Evolutionary conservation across 2,329 filamentous ascomycete species (phyloP).

Genomic region (Clarireedia monteithiana): DNA sequence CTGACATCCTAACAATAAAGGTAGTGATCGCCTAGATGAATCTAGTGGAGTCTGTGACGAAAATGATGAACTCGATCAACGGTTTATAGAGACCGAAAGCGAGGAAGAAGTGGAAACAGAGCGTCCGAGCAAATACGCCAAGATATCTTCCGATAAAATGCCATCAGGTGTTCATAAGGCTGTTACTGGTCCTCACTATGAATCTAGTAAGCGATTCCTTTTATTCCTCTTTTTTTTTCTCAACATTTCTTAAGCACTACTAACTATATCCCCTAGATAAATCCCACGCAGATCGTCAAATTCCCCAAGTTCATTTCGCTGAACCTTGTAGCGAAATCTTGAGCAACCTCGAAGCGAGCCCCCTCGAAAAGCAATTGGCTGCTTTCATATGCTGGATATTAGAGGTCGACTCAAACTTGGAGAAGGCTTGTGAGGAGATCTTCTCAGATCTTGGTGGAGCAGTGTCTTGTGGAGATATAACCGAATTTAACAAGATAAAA

Average conservation of each 20-base stretch:
- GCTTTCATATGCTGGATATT: not conserved
- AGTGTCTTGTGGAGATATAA: not conserved
- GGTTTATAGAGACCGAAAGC: not conserved
- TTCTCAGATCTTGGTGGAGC: not conserved
- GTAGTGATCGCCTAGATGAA: not conserved
- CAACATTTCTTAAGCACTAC: not conserved
- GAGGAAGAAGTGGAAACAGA: not conserved
- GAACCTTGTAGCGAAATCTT: not conserved
- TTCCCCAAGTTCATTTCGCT: not conserved
- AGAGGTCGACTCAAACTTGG: not conserved
- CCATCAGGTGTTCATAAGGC: not conserved
- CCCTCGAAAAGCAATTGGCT: not conserved
- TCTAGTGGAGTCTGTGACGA: too few species aligned
- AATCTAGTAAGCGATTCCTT: not conserved
- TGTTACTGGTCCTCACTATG: too few species aligned
- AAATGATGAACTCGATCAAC: not conserved
- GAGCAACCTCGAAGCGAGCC: not conserved
- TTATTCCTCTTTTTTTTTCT: not conserved
- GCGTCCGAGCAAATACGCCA: not conserved
- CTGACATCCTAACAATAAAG: not conserved
- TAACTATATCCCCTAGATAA: not conserved
- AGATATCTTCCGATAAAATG: not conserved
- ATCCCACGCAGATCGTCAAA: not conserved
- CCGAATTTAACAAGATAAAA: not conserved
- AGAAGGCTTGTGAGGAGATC: not conserved